A percentile compares a stretch with the other conserved stretches of the same genome.
These are phyloP conservation scores for Cornus suecica DNA, from an alignment of 148 eudicot genomes.

Conservation along the genomic window DNA sequence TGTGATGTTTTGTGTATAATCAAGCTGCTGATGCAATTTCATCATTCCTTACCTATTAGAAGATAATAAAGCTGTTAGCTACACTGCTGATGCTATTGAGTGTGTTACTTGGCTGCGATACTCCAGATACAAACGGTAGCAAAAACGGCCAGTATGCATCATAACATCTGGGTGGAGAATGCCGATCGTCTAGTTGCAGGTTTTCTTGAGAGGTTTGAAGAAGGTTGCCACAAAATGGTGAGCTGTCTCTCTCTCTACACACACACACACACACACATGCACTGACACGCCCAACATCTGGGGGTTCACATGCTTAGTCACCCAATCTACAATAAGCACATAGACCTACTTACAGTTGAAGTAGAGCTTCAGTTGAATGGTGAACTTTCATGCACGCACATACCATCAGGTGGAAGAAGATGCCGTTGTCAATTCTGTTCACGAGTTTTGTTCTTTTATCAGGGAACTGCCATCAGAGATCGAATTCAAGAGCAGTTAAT, in stretches of 20 bases:
- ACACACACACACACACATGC: not conserved
- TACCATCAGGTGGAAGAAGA: not conserved
- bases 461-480: constrained; percentile 77
- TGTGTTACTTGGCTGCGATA: constrained; percentile 6
- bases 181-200: constrained; percentile 92
- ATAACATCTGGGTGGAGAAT: constrained; percentile 88
- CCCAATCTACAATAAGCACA: too few relatives aligned
- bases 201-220: constrained; percentile 97
- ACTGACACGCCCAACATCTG: not conserved
- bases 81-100: not conserved
- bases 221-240: constrained; percentile 93
- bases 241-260: constrained; percentile 1
- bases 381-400: not conserved
- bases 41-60: not conserved
- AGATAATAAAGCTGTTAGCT: not conserved
- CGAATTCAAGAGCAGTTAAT: constrained; percentile 58
- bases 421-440: not conserved
- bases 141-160: constrained; percentile 42
- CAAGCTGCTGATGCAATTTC: not conserved
- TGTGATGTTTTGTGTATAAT: not conserved
- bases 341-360: not conserved
- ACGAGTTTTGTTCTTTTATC: constrained; percentile 1
- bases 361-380: not conserved
- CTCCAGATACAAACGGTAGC: constrained; percentile 59
- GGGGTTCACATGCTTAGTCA: too few relatives aligned